phyloP scores from a whole-genome alignment of 2,329 filamentous ascomycete genomes.

The Leptographium galeiforme region DNA sequence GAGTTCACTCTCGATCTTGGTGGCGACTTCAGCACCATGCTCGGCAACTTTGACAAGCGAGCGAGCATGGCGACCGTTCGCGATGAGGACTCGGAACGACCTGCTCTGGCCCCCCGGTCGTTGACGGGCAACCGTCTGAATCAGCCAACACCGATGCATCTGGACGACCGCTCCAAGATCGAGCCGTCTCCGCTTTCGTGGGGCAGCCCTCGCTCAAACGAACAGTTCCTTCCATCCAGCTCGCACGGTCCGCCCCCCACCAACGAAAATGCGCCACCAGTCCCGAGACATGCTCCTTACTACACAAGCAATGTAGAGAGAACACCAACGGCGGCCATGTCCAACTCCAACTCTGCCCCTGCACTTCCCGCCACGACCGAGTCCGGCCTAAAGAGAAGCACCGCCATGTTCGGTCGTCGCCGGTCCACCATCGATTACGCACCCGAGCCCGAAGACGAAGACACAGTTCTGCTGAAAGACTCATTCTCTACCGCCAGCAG shows the following conservation, averaged over 20 bases:
- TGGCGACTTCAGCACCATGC: constrained; percentile 44
- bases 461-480: constrained; percentile 38
- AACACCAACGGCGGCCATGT: constrained; percentile 8
- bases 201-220: constrained; percentile 37
- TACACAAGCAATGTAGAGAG: constrained; percentile 16
- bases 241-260: constrained; percentile 21
- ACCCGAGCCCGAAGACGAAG: constrained; percentile 33
- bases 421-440: constrained; percentile 14
- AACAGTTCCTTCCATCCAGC: constrained; percentile 29
- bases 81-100: constrained; percentile 23
- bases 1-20: constrained; percentile 39
- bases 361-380: constrained; percentile 19
- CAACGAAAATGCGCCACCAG: constrained; percentile 23
- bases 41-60: constrained; percentile 43
- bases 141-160: constrained; percentile 33
- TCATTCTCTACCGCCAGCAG: constrained; percentile 34
- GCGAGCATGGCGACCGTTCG: constrained; percentile 34
- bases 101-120: constrained; percentile 24
- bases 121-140: constrained; percentile 31
- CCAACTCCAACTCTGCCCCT: neutral
- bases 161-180: constrained; percentile 29
- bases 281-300: constrained; percentile 24
- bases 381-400: constrained; percentile 17
- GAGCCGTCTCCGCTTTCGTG: constrained; percentile 37
- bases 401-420: constrained; percentile 17